Conservation (phyloP, 1,284 basidiomycete species). For the Vanrija humicola region DNA sequence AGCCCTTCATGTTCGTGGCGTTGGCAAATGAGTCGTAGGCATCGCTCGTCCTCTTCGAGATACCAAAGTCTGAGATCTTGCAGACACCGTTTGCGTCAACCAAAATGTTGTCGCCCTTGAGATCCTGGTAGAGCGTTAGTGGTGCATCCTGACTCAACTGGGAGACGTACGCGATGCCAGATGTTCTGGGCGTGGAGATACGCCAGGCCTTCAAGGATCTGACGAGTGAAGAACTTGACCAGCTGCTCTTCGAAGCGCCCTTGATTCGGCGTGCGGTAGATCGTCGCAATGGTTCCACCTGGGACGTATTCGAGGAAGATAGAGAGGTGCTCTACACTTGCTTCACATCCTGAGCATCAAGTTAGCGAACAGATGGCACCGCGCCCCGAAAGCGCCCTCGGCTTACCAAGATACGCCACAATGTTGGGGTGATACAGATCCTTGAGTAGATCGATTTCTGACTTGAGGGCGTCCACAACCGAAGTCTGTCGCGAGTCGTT, state of each 20-base stretch:
- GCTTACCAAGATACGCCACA: conserved; percentile 82
- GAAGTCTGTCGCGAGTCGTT: conserved; percentile 78
- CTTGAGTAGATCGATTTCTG: conserved; percentile 92
- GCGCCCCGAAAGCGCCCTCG: background rate
- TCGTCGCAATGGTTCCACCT: conserved; percentile 91
- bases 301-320: conserved; percentile 99
- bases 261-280: conserved; percentile 85
- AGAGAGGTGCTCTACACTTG: conserved; percentile 82
- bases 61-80: conserved; percentile 94
- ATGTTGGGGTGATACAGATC: conserved; percentile 97
- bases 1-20: conserved; percentile 89
- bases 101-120: conserved; percentile 98
- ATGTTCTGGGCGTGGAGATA: conserved; percentile 91
- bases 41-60: conserved; percentile 73
- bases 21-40: conserved; percentile 71
- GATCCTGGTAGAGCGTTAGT: conserved; percentile 57
- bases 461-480: conserved; percentile 85
- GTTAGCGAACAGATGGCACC: background rate
- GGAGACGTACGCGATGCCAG: conserved; percentile 70
- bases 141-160: background rate
- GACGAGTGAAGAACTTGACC: conserved; percentile 85
- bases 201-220: conserved; percentile 86
- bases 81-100: conserved; percentile 89
- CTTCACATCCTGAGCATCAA: conserved; percentile 54
- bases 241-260: conserved; percentile 67